Percentiles rank a stretch among this genome's conserved stretches.
phyloP scores from a whole-genome alignment of 2,329 filamentous ascomycete genomes.

The Apiospora marii region DNA sequence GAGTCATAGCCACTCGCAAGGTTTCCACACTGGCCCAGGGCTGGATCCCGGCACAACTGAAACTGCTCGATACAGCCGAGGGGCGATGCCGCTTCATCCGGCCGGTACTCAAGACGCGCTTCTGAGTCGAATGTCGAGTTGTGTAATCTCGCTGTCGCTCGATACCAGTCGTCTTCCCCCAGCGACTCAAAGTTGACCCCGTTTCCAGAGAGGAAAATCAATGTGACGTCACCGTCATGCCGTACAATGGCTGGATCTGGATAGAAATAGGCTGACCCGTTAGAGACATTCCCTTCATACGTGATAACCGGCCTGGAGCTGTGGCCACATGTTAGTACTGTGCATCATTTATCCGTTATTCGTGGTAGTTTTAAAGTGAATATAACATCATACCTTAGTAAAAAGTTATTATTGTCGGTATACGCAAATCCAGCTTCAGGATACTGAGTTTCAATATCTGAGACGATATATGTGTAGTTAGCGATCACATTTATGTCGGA shows the following conservation, averaged over 20 bases:
- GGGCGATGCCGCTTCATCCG: constrained; percentile 17
- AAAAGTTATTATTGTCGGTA: background rate
- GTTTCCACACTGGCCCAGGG: background rate
- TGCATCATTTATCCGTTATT: no score
- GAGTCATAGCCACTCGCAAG: background rate
- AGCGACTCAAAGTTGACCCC: constrained; percentile 28
- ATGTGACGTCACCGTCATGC: constrained; percentile 20
- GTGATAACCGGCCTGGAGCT: no score
- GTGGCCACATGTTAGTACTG: no score
- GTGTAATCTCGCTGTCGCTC: constrained; percentile 12
- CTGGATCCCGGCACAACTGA: constrained; percentile 2
- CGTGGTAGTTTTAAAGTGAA: no score
- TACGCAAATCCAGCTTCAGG: no score
- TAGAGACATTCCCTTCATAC: no score
- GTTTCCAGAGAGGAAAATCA: constrained; percentile 32
- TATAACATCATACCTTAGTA: background rate
- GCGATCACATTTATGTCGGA: no score
- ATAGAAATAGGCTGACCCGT: no score
- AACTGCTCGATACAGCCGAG: constrained; percentile 16
- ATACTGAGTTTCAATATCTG: background rate
- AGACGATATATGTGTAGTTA: background rate
- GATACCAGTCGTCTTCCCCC: constrained; percentile 33
- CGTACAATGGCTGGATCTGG: constrained; percentile 19
- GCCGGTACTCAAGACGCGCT: background rate
- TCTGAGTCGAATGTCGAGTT: no score